phyloP scores from a whole-genome alignment of 2,329 filamentous ascomycete species.

The Diplodia seriata region DNA sequence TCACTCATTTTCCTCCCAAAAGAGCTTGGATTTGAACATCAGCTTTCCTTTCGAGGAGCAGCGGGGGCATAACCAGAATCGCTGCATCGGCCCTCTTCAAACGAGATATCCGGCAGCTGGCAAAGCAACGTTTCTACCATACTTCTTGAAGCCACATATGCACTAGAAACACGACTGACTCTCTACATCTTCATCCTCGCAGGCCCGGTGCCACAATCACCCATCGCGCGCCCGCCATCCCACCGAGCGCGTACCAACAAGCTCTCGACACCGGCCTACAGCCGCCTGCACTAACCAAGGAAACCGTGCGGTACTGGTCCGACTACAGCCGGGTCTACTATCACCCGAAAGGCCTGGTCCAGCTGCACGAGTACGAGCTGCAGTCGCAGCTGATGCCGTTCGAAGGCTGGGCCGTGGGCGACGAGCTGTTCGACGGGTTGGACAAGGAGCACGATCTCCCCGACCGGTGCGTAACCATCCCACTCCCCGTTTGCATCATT shows the following conservation, averaged over 20 bases:
- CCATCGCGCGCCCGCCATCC: conserved; percentile 68
- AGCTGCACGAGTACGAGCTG: conserved; percentile 86
- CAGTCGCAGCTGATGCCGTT: conserved; percentile 82
- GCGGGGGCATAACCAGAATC: neutral
- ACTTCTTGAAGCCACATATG: neutral
- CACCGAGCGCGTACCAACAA: conserved; percentile 76
- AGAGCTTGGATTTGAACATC: neutral
- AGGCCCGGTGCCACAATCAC: conserved; percentile 68
- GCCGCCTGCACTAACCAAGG: conserved; percentile 68
- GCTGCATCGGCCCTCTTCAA: neutral
- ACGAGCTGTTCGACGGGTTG: conserved; percentile 51
- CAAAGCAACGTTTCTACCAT: neutral
- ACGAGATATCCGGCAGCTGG: neutral
- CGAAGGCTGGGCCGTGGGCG: conserved; percentile 65
- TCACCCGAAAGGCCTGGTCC: conserved; percentile 85
- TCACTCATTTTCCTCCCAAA: neutral
- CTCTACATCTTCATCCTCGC: neutral
- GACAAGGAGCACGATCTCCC: conserved; percentile 78
- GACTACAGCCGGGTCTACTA: conserved; percentile 94
- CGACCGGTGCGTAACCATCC: conserved; percentile 62
- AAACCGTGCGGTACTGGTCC: conserved; percentile 91
- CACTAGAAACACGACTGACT: neutral
- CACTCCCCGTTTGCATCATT: no score
- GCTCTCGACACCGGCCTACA: conserved; percentile 75
- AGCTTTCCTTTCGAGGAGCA: neutral